Evolutionary conservation across 2,329 filamentous ascomycete genomes (phyloP), one percentile per base, ranked within the genome.

Genomic region (Alternaria rosae): DNA sequence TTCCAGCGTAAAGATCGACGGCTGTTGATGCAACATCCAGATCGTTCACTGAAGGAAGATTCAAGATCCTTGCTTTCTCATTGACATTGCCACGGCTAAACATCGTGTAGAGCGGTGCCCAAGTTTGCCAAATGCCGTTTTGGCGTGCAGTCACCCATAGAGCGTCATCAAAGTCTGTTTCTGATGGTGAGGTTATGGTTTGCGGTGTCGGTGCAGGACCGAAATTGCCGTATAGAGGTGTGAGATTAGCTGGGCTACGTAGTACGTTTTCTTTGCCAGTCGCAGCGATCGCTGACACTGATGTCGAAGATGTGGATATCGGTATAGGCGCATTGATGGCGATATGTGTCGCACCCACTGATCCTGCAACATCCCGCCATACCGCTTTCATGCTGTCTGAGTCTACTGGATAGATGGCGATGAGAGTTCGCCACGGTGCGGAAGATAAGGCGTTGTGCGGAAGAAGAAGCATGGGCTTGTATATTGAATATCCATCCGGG

Each of bases 91-190:
- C 94, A 1, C 93, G 87, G 65, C 91, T 93, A 78, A 98, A 98
- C 94, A 97, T 97, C 25, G 93, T 97, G 84, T 93, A 94, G 1
- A 89, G 81, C 13, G 94, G 94, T 1, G 93, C 91, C 94, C 94
- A 98, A 2, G 86, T 89, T 81, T 98, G 94, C 35, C 83, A 80
- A 60, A 98, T 91, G 3, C 90, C 91, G 60, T 87, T 85, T 76
- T 97, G 93, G 54, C 85, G 87, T 5, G 91, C 89, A 12, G 85
- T 86, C 1, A 91, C 91, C 94, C 94, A 98, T 65, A 97, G 87
- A 0, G 93, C 90, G 1, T 76, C 60, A 1, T 82, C 76, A 61
- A 96, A 91, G 72, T 94, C 90, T 1, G 71, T 3, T 2, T 41
- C 11, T 1, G 73, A 65, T 1, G 80, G 80, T 7, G 42, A 25